phyloP scores from a whole-genome alignment of 352 stramenopile species.

The Blastocystis sp. region DNA sequence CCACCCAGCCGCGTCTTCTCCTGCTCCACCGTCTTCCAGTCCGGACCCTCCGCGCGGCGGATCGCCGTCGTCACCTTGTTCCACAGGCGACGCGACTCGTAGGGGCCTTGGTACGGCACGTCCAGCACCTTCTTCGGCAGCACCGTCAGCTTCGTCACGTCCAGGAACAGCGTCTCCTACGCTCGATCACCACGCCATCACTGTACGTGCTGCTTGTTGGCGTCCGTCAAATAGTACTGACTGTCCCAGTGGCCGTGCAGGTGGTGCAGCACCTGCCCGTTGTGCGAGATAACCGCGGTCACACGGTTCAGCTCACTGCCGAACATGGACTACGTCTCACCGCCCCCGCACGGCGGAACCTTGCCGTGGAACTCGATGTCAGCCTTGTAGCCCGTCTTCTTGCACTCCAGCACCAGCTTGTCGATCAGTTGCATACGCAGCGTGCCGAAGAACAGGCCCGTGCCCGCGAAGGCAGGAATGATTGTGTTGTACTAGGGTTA shows the following conservation, averaged over 20 bases:
- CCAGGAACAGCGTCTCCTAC: constrained; percentile 27
- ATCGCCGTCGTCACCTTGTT: constrained; percentile 30
- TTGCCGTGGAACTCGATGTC: constrained; percentile 64
- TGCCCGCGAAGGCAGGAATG: constrained; percentile 32
- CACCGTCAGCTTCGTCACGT: constrained; percentile 47
- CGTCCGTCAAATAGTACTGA: constrained; percentile 5
- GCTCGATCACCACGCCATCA: neutral
- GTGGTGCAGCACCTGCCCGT: constrained; percentile 5
- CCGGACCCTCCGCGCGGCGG: constrained; percentile 19
- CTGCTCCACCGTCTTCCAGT: constrained; percentile 50
- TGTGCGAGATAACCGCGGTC: constrained; percentile 25
- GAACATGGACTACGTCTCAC: constrained; percentile 33
- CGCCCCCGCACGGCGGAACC: neutral
- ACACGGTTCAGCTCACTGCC: constrained; percentile 38
- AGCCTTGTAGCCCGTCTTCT: constrained; percentile 39
- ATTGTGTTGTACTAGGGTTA: constrained; percentile 47
- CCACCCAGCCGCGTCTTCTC: constrained; percentile 46
- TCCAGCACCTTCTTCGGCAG: constrained; percentile 48
- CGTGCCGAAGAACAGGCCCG: constrained; percentile 47
- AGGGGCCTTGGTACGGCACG: neutral
- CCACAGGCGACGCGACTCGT: constrained; percentile 35
- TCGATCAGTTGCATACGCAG: constrained; percentile 55
- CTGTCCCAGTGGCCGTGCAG: constrained; percentile 49
- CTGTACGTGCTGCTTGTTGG: neutral
- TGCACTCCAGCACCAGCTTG: constrained; percentile 7